Conservation (phyloP, 805 yeast genomes). For the Cyberlindnera americana region DNA sequence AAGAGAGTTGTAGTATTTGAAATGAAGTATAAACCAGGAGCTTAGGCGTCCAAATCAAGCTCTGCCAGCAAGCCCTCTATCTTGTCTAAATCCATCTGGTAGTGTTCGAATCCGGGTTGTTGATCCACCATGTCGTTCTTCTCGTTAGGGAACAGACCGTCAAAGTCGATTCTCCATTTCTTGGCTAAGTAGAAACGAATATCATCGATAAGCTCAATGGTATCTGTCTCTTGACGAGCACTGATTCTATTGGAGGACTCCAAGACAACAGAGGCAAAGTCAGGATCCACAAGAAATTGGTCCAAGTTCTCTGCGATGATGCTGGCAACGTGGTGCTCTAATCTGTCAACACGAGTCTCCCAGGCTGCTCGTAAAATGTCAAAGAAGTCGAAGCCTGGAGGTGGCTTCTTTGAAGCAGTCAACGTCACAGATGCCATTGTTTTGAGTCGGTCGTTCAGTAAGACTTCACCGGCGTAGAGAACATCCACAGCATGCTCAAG, state of each 20-base stretch:
- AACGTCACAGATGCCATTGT: constrained; percentile 52
- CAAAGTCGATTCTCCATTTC: constrained; percentile 29
- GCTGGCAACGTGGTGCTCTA: constrained; percentile 62
- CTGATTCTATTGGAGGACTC: constrained; percentile 55
- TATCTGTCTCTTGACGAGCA: constrained; percentile 67
- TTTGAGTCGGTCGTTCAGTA: constrained; percentile 60
- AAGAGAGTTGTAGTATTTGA: too few relatives aligned
- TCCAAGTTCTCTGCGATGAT: constrained; percentile 49
- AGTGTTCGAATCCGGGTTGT: constrained; percentile 21
- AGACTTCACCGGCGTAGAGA: constrained; percentile 51
- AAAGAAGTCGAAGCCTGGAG: constrained; percentile 38
- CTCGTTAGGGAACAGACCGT: constrained; percentile 31
- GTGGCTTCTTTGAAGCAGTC: constrained; percentile 30
- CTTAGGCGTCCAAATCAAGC: constrained; percentile 41
- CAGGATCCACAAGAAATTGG: constrained; percentile 33
- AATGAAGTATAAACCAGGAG: too few relatives aligned
- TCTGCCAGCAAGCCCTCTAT: constrained; percentile 39
- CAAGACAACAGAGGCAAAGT: constrained; percentile 36
- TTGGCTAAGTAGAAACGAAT: constrained; percentile 55
- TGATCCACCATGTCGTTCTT: constrained; percentile 20
- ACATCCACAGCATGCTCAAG: constrained; percentile 50
- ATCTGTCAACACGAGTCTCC: constrained; percentile 59
- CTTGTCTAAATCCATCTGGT: constrained; percentile 32
- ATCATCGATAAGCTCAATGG: constrained; percentile 77
- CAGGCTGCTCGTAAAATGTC: constrained; percentile 64